Base-by-base conservation (phyloP, 257 asterid genomes). In the Solanum clarkiae region DNA sequence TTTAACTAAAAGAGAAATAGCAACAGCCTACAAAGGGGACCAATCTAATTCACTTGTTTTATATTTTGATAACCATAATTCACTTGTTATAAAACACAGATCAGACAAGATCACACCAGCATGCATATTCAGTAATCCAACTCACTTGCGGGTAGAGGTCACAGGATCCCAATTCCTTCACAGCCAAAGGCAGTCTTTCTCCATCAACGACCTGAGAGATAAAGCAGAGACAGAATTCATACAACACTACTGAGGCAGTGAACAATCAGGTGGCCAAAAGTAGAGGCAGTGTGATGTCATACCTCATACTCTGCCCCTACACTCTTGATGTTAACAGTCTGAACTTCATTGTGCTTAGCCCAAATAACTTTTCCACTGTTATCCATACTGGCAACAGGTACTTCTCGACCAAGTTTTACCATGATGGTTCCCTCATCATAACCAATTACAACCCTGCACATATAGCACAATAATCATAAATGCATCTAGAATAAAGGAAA, bases 341-440 rank as follows among this genome's bases (percentile, higher is more conserved):
- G 99, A 89, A 96, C 93, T 85, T 96, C 99, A 92, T 96, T 96
- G 89, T 96, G 99, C 90, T 94, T 96, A 36, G 99, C 95, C 99
- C 99, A 96, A 63, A 96, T 93, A 65, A 96, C 92, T 92, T 95
- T 95, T 86, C 99, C 99, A 89, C 98, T 90, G 84, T 92, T 96
- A 86, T 96, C 99, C 98, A 96, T 96, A 84, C 99, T 96, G 71
- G 98, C 98, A 74, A 95, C 93, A 69, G 99, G 99, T 26, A 94
- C 98, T 91, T 97, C 99, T 44, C 99, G 93, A 66, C 99, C 99
- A 75, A 97, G 90, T 91, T 97, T 97, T 47, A 97, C 98, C 99
- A 97, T 97, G 81, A 97, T 93, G 63, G 99, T 94, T 86, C 99
- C 99, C 90, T 97, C 99, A 86, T 97, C 99, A 86, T 97, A 97